A percentile compares a stretch with the other conserved stretches of the same genome.
These are phyloP conservation scores for Vitis hybrid DNA, from an alignment of 177 flowering plant genomes.

Conservation along the genomic window DNA sequence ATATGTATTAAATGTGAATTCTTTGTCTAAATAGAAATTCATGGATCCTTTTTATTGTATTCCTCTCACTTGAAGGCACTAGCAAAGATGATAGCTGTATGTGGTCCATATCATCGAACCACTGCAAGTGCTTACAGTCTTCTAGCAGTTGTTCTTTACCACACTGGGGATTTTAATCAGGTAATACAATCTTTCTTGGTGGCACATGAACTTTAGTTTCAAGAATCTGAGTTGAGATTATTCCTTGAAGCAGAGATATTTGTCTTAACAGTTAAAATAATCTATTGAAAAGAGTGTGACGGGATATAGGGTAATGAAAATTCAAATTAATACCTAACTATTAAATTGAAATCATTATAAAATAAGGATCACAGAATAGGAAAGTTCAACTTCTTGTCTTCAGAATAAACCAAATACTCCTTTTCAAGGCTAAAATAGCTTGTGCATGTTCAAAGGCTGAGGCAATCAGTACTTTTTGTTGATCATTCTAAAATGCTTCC, in stretches of 20 bases:
- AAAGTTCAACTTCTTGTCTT: neutral
- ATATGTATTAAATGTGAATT: neutral
- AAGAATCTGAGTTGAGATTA: neutral
- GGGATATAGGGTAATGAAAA: no score
- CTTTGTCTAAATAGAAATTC: neutral
- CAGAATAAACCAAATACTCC: no score
- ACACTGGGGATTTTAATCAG: conserved; percentile 97
- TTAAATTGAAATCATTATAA: neutral
- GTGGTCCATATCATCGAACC: conserved; percentile 90
- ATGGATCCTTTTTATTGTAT: neutral
- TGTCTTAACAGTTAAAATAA: neutral
- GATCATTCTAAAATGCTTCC: no score
- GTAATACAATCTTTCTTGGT: conserved; percentile 30
- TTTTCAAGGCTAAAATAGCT: no score
- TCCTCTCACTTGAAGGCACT: conserved; percentile 57
- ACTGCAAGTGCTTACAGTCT: conserved; percentile 96
- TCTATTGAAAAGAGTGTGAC: neutral
- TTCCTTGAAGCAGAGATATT: neutral
- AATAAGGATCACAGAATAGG: neutral
- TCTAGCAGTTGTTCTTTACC: conserved; percentile 91
- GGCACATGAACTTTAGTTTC: neutral
- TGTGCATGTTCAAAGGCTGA: no score
- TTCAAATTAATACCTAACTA: neutral
- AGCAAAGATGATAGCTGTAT: conserved; percentile 83
- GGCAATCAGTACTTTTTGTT: no score